Base-by-base conservation (phyloP, 805 yeast genomes). In the Ogataea trehalophila region DNA sequence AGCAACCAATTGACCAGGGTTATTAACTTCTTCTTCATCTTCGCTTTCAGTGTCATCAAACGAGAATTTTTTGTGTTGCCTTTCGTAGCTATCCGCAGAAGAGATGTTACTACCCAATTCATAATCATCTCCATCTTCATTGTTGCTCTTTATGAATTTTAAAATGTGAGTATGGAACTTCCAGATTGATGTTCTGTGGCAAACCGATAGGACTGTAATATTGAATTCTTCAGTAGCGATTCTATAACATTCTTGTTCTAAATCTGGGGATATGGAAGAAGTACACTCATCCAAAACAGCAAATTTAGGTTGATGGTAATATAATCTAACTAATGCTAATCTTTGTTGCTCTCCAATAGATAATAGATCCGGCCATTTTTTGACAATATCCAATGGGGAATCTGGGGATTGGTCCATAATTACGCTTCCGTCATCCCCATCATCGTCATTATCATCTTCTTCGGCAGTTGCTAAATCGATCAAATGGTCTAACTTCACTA, bases 261-360 rank as follows among this genome's bases (percentile, higher is more conserved):
- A 84, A 50, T 85, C 87, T 11, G 94, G 87, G 0, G 97, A 83
- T 2, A 91, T 95, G 1, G 96, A 92, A 4, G 96, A 88, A 0
- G 98, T 91, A 66, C 97, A 91, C 70, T 91, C 98, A 68, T 91
- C 98, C 54, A 91, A 72, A 23, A 91, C 96, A 0, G 98, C 98
- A 73, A 90, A 91, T 65, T 81, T 85, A 2, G 98, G 98, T 58
- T 77, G 76, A 66, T 91, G 97, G 62, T 90, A 91, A 62, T 87
- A 91, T 66, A 91, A 74, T 59, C 97, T 77, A 2, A 95, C 96
- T 86, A 92, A 84, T 14, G 97, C 97, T 53, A 91, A 74, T 57
- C 96, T 73, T 65, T 91, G 97, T 65, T 91, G 97, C 22, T 91
- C 95, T 26, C 98, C 97, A 53, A 84, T 82, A 2, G 95, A 85